These are phyloP conservation scores for Karstenula rhodostoma DNA, from an alignment of 2,329 filamentous ascomycete species.

Conservation along the genomic window DNA sequence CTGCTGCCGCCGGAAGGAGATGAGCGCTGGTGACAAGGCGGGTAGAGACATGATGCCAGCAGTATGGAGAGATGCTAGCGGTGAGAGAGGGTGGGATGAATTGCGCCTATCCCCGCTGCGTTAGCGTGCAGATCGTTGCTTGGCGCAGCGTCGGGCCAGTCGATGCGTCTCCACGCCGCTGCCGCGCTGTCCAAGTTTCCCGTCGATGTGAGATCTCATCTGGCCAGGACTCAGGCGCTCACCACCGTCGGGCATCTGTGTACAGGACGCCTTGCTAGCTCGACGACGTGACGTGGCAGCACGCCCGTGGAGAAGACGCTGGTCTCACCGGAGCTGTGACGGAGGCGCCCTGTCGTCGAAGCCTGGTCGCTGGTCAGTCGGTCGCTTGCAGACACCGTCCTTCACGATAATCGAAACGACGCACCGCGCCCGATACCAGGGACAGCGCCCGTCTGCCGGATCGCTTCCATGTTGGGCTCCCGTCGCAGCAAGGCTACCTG, in stretches of 20 bases:
- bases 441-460: conserved; percentile 3
- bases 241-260: conserved; percentile 8
- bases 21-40: conserved; percentile 34
- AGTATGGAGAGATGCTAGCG: conserved; percentile 8
- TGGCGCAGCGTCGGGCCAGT: not conserved
- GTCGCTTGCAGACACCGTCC: conserved; percentile 7
- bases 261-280: not conserved
- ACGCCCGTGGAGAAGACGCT: conserved; percentile 3
- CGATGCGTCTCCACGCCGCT: not conserved
- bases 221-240: conserved; percentile 5
- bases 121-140: conserved; percentile 5
- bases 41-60: conserved; percentile 34
- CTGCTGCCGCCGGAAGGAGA: conserved; percentile 74
- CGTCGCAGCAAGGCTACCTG: conserved; percentile 25
- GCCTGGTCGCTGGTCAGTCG: conserved; percentile 14
- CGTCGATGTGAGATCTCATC: not conserved
- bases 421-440: conserved; percentile 15
- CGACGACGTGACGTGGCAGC: conserved; percentile 19
- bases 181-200: not conserved
- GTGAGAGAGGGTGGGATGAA: not conserved
- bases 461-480: conserved; percentile 19
- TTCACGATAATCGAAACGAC: conserved; percentile 29
- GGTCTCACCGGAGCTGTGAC: conserved; percentile 3
- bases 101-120: conserved; percentile 8
- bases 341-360: not conserved